Percentiles rank a stretch among this genome's conserved stretches.
phyloP scores from a whole-genome alignment of 1,284 basidiomycete genomes.

The Xerocomus minutiporus region DNA sequence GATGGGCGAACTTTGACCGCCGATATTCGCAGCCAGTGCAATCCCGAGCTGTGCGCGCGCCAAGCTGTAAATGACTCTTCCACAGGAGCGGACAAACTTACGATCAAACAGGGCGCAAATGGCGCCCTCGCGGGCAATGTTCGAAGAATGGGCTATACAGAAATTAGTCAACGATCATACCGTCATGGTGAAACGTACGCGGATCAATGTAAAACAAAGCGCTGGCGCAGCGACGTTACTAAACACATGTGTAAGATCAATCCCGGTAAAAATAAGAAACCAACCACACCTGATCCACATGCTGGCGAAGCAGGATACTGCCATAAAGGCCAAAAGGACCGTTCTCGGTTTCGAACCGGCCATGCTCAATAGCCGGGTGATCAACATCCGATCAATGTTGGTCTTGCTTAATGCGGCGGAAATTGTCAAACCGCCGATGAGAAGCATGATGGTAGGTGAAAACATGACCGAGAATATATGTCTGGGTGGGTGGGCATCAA shows the following conservation, averaged over 20 bases:
- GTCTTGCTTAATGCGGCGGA: slow-evolving; percentile 96
- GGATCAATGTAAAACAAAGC: slow-evolving; percentile 94
- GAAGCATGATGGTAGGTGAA: slow-evolving; percentile 93
- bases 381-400: slow-evolving; percentile 92
- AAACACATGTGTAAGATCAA: slow-evolving; percentile 1
- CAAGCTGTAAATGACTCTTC: slow-evolving; percentile 2
- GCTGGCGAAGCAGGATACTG: slow-evolving; percentile 93
- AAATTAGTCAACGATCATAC: slow-evolving; percentile 5
- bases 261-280: slow-evolving; percentile 17
- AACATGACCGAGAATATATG: slow-evolving; percentile 79
- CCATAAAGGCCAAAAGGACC: slow-evolving; percentile 94
- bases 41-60: slow-evolving; percentile 76
- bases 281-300: slow-evolving; percentile 92
- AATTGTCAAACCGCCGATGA: slow-evolving; percentile 97
- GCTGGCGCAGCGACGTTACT: slow-evolving; percentile 98
- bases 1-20: slow-evolving; percentile 92
- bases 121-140: slow-evolving; percentile 85
- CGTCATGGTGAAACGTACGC: slow-evolving; percentile 45
- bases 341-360: slow-evolving; percentile 85
- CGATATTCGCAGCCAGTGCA: slow-evolving; percentile 95
- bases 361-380: slow-evolving; percentile 86
- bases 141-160: slow-evolving; percentile 80
- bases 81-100: slow-evolving; percentile 37
- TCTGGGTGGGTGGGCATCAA: slow-evolving; percentile 35
- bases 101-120: slow-evolving; percentile 90